Evolutionary conservation across 495 filamentous ascomycete genomes (phyloP), one percentile per base, ranked within the genome.

Genomic region (Clohesyomyces aquaticus): DNA sequence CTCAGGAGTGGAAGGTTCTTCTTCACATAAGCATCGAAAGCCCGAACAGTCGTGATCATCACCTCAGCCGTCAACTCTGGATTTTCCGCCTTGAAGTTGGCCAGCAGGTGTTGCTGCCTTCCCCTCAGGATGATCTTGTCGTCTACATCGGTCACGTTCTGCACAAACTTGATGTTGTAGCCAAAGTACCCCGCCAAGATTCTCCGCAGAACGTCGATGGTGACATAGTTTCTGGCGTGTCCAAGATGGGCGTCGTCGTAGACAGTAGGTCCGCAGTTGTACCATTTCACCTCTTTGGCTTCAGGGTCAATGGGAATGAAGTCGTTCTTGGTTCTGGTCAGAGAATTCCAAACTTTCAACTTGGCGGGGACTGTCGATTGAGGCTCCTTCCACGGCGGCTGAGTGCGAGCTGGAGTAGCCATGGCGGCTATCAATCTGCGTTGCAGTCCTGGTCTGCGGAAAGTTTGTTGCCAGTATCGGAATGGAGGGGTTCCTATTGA

Each of bases 191-290:
- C 87, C 64, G 79, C 75, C 77, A 98, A 77, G 66, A 97, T 91
- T 69, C 94, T 83, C 38, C 93, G 84, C 62, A 98, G 86, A 47
- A 98, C 94, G 76, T 98, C 94, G 16, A 91, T 95, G 28, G 85
- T 89, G 55, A 96, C 90, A 87, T 96, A 97, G 77, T 96, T 98
- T 55, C 92, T 80, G 11, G 91, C 91, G 77, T 96, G 93, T 22
- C 93, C 93, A 41, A 96, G 75, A 83, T 96, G 63, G 11, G 89
- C 83, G 76, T 91, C 88, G 73, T 96, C 92, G 73, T 96, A 98
- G 18, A 95, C 91, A 10, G 93, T 98, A 49, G 93, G 93, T 0
- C 93, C 75, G 55, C 74, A 77, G 41, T 67, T 88, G 77, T 96
- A 96, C 91, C 92, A 96, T 3, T 83, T 87, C 1, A 96, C 83